Base-by-base conservation (phyloP, 2,329 filamentous ascomycete species). In the Parastagonospora nodorum region DNA sequence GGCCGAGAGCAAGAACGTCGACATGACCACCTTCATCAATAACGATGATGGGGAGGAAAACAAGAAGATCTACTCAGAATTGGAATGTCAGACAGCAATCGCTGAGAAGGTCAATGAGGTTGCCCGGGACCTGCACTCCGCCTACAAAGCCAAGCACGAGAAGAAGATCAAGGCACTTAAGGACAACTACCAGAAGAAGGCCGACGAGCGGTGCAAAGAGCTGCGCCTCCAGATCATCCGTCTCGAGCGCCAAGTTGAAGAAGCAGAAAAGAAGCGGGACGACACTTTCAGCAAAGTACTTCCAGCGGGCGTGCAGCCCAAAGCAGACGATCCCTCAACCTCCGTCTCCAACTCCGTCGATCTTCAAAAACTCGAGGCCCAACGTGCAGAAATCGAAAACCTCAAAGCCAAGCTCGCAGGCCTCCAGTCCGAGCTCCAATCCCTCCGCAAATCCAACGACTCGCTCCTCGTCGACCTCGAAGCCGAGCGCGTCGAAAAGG, bases 131-230 rank as follows among this genome's bases (percentile, higher is more conserved):
- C 82, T 99, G 35, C 94, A 99, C 71, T 83, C 88, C 0, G 82
- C 96, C 9, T 99, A 99, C 82, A 97, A 97, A 78, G 87, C 88
- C 69, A 99, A 99, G 77, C 94, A 99, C 72, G 93, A 97, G 78
- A 90, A 88, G 56, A 99, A 99, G 78, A 93, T 97, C 38, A 84
- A 90, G 1, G 93, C 92, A 4, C 81, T 99, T 58, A 97, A 87
- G 71, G 85, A 86, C 64, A 84, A 82, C 67, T 87, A 97, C 76
- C 91, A 97, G 73, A 84, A 84, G 40, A 87, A 93, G 47, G 94
- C 91, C 84, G 91, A 96, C 75, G 95, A 95, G 80, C 90, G 88
- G 67, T 84, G 93, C 49, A 84, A 84, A 46, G 89, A 93, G 63
- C 83, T 96, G 2, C 89, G 96, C 74, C 72, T 74, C 14, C 86